Base-by-base conservation (phyloP, 768 basidiomycete species). In the Saitozyma podzolica region DNA sequence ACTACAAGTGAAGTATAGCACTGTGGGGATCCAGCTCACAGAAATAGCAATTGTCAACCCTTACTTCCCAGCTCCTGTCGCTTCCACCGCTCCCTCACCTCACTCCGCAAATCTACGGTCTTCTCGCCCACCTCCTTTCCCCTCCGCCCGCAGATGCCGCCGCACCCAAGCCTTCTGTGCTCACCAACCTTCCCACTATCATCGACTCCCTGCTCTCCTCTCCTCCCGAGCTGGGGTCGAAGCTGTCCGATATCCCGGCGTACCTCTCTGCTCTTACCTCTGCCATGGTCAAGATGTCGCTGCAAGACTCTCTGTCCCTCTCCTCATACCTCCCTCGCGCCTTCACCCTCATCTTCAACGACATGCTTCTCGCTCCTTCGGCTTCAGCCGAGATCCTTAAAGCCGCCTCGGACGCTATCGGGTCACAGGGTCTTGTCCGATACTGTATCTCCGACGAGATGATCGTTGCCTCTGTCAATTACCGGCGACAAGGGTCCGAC, bases 21-120 rank as follows among this genome's bases (percentile, higher is more conserved):
- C 58, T 8, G 13, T 9, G 47, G 40, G 0, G 8, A 8, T 43
- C 1, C 60, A 14, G 47, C 40, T 37, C 20, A 52, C 8, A 17
- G 48, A 40, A 41, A 6, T 40, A 97, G 93, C 84, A 86, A 42
- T 83, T 94, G 41, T 85, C 90, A 10, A 65, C 83, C 6, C 85
- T 96, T 54, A 87, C 87, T 19, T 83, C 84, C 17, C 81, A 86
- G 19, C 85, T 98, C 37, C 86, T 97, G 7, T 82, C 85, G 20
- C 86, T 97, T 40, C 92, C 95, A 17, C 88, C 91, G 59, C 84
- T 95, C 69, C 86, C 89, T 19, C 96, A 93, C 78, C 84, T 99
- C 49, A 89, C 94, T 0, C 88, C 93, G 78, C 86, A 90, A 13
- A 84, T 90, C 40, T 97, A 94, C 77, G 87, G 89, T 45, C 84